These are phyloP conservation scores for Haplosporangium gracile DNA, from an alignment of 192 early-diverging fungal species.

Conservation along the genomic window DNA sequence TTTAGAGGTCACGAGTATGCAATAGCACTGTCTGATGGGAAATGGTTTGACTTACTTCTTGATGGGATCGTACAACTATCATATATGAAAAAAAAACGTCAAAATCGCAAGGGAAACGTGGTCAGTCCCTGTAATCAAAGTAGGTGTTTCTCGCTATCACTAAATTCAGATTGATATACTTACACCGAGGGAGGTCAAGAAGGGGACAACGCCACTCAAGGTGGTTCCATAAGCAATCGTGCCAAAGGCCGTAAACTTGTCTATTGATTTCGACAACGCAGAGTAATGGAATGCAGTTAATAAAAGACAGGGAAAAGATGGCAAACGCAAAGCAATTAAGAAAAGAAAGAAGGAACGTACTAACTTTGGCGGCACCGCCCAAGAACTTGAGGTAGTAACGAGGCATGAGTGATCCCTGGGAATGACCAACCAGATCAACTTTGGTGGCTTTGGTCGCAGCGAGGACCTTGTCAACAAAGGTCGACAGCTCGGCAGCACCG, in stretches of 20 bases:
- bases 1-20: neutral
- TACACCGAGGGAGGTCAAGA: constrained; percentile 4
- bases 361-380: constrained; percentile 16
- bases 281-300: neutral
- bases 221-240: neutral
- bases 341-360: neutral
- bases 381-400: constrained; percentile 13
- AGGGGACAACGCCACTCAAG: neutral
- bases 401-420: constrained; percentile 11
- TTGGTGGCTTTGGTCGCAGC: neutral
- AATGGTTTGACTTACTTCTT: neutral
- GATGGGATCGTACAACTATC: constrained; percentile 9
- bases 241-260: constrained; percentile 1
- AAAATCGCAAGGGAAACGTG: neutral
- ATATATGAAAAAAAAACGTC: neutral
- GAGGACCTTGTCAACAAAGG: constrained; percentile 16
- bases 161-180: neutral
- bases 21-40: too few species aligned
- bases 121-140: neutral
- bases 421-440: constrained; percentile 12
- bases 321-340: neutral
- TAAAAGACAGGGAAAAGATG: neutral
- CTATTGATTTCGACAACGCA: neutral
- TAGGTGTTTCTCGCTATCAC: neutral
- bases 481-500: neutral